Evolutionary conservation across 2,329 filamentous ascomycete species (phyloP), one percentile per base, ranked within the genome.

Genomic region (Phialophora verrucosa): DNA sequence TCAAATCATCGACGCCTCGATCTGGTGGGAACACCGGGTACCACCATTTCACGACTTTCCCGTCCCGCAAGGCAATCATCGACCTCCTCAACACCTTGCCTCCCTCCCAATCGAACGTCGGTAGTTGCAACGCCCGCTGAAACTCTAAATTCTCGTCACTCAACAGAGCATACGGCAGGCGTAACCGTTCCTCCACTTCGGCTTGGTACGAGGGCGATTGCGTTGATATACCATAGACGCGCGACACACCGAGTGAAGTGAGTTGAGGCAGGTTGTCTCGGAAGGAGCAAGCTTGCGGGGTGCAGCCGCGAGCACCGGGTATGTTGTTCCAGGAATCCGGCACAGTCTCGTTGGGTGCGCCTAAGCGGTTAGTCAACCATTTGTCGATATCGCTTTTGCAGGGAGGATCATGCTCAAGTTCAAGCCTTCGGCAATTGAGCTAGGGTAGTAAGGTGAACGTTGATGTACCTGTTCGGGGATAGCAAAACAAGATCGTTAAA

Each of bases 21-120:
- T 80, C 75, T 17, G 80, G 77, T 58, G 79, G 77, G 69, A 81
- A 78, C 7, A 81, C 78, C n/a, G 78, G 79, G 74, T 81, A 82
- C 74, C 76, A 81, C 20, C 79, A 75, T 68, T 77, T 78, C 53
- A 76, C 67, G 42, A 82, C 74, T 69, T 72, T 77, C 5, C 79
- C 79, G 68, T 80, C 74, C 62, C 78, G 70, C 27, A 81, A 68
- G 10, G 76, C 77, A 64, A 82, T 68, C 55, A 75, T 76, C 62
- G 81, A 69, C 42, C 79, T 72, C 70, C 78, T 80, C 51, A 77
- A 75, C 54, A 81, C 64, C 55, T 65, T 75, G 62, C 70, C 73
- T 4, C 75, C 76, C 60, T 79, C 66, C 74, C 76, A 82, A 14
- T 79, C 76, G 62, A 82, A 78, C 3, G 75, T 78, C 50, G 77